These are phyloP conservation scores for Pseudocercospora pini-densiflorae DNA, from an alignment of 2,329 filamentous ascomycete species.

Conservation along the genomic window DNA sequence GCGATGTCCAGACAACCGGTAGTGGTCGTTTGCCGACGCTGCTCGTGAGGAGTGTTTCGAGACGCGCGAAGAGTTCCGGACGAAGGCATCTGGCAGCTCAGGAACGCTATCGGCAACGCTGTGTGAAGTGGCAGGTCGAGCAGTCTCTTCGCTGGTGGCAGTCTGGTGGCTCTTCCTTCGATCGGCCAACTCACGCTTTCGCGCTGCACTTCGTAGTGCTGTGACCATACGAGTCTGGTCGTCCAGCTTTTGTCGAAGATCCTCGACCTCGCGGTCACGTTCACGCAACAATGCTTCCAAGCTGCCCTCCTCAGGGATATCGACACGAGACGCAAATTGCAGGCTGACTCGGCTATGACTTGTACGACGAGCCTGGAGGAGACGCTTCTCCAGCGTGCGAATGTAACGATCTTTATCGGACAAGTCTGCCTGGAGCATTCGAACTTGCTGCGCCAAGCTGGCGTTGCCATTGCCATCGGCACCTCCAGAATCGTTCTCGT, in stretches of 20 bases:
- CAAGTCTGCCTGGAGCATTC: slow-evolving; percentile 90
- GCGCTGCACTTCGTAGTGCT: slow-evolving; percentile 81
- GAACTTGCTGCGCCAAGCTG: slow-evolving; percentile 80
- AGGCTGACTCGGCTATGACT: slow-evolving; percentile 87
- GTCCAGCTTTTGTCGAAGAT: slow-evolving; percentile 84
- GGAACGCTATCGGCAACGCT: slow-evolving; percentile 27
- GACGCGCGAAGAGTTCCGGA: slow-evolving; percentile 28
- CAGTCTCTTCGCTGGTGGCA: slow-evolving; percentile 27
- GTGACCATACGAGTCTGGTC: slow-evolving; percentile 95
- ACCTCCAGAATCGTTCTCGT: slow-evolving; percentile 60
- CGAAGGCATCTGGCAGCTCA: slow-evolving; percentile 23
- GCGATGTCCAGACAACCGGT: slow-evolving; percentile 25
- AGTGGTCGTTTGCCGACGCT: slow-evolving; percentile 7
- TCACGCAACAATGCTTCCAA: slow-evolving; percentile 75
- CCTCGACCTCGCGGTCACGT: slow-evolving; percentile 90
- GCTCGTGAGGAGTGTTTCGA: slow-evolving; percentile 27
- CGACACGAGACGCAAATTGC: slow-evolving; percentile 60
- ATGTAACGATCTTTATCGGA: slow-evolving; percentile 98
- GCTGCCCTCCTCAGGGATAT: slow-evolving; percentile 69
- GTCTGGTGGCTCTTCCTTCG: slow-evolving; percentile 29
- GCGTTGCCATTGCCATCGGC: slow-evolving; percentile 82
- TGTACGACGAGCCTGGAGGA: slow-evolving; percentile 86
- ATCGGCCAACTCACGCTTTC: slow-evolving; percentile 73
- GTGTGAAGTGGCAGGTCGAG: slow-evolving; percentile 22
- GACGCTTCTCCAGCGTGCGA: slow-evolving; percentile 85